A percentile compares a stretch with the other conserved stretches of the same genome.
Conservation (phyloP, 495 filamentous ascomycete genomes). For the Xylaria curta region DNA sequence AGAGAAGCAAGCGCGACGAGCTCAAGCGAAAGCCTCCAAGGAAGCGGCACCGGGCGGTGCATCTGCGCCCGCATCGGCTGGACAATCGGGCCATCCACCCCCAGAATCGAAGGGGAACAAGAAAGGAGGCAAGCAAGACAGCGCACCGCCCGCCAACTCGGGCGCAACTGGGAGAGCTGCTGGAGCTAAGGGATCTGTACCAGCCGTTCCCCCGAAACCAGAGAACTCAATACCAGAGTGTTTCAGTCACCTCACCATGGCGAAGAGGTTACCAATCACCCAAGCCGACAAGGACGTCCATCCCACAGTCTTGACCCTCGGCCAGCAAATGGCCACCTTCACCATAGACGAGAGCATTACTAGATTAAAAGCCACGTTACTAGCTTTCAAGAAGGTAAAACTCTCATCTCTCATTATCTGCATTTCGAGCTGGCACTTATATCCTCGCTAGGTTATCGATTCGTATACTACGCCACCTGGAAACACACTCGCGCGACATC, state of each 20-base stretch:
- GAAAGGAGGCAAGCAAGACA: constrained; percentile 59
- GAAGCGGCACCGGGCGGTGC: constrained; percentile 41
- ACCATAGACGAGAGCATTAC: constrained; percentile 88
- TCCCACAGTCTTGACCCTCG: constrained; percentile 81
- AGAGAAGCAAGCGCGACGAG: constrained; percentile 77
- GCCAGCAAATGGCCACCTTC: constrained; percentile 90
- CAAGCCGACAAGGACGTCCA: constrained; percentile 89
- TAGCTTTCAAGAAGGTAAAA: constrained; percentile 86
- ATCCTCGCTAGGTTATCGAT: constrained; percentile 73
- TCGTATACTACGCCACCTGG: constrained; percentile 86
- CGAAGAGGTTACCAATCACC: constrained; percentile 72
- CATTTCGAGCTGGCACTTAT: background rate
- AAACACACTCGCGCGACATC: constrained; percentile 84
- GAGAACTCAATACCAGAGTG: constrained; percentile 73
- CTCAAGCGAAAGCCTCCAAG: constrained; percentile 62
- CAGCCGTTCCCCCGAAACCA: constrained; percentile 63
- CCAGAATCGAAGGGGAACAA: constrained; percentile 48
- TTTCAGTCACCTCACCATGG: constrained; percentile 85
- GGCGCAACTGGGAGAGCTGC: constrained; percentile 42
- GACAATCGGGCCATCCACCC: constrained; percentile 35
- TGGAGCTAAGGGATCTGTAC: constrained; percentile 36
- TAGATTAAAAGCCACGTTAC: constrained; percentile 82
- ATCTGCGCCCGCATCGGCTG: constrained; percentile 31
- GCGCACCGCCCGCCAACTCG: constrained; percentile 36
- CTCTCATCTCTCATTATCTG: background rate